These are phyloP conservation scores for Podospora australis DNA, from an alignment of 495 filamentous ascomycete species.

Conservation along the genomic window DNA sequence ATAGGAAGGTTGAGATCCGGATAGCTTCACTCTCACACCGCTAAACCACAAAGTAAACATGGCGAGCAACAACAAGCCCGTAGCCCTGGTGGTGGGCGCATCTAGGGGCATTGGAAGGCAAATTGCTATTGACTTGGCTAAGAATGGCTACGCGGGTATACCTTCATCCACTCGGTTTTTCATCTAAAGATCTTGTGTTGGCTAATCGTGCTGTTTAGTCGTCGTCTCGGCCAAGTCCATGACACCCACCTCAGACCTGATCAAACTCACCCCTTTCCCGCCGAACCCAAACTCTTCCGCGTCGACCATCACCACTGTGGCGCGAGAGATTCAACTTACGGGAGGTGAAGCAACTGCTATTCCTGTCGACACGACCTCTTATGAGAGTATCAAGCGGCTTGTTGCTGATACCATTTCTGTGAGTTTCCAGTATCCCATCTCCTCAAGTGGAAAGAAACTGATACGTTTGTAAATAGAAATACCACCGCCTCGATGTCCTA, in stretches of 20 bases:
- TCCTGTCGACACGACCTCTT: constrained; percentile 63
- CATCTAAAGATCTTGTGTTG: background rate
- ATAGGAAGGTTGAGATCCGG: background rate
- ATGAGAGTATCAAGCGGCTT: constrained; percentile 54
- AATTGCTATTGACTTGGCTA: constrained; percentile 67
- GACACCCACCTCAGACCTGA: constrained; percentile 59
- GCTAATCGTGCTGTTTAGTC: constrained; percentile 40
- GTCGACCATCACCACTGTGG: constrained; percentile 81
- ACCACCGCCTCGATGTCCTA: constrained; percentile 61
- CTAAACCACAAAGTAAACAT: background rate
- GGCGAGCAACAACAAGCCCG: constrained; percentile 21
- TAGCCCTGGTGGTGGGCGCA: constrained; percentile 67
- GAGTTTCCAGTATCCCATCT: constrained; percentile 39
- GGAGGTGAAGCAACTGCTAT: constrained; percentile 61
- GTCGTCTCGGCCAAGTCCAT: constrained; percentile 76
- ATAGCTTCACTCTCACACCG: background rate
- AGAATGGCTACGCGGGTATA: constrained; percentile 62
- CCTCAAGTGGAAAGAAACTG: too few species aligned
- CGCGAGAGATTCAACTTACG: constrained; percentile 64
- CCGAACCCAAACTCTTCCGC: constrained; percentile 73
- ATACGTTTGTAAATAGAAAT: too few species aligned
- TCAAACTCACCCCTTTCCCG: constrained; percentile 54
- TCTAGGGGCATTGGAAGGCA: constrained; percentile 76
- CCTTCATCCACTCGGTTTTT: background rate
- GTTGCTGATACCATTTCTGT: constrained; percentile 55